Percentiles rank a stretch among this genome's conserved stretches.
Evolutionary conservation across 1,284 basidiomycete species (phyloP).

Genomic region (Schizophyllum amplum): DNA sequence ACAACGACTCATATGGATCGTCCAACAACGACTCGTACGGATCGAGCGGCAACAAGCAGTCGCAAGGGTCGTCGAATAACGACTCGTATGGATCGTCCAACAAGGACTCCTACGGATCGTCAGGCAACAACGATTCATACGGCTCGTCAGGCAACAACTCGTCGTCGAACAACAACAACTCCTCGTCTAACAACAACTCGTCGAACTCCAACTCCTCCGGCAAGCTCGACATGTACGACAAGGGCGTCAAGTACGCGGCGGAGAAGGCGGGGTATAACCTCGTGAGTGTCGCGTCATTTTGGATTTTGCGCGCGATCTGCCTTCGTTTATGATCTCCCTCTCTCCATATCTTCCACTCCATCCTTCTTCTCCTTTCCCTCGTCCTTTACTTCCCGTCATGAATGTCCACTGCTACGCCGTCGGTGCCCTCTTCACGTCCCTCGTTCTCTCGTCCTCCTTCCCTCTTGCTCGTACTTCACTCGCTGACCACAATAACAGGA

Average conservation of each 20-base stretch:
- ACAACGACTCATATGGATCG: conserved; percentile 13
- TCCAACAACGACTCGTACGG: conserved; percentile 17
- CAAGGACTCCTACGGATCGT: conserved; percentile 17
- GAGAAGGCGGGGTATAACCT: conserved; percentile 37
- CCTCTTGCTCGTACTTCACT: no score
- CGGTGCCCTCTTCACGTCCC: no score
- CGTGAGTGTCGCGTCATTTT: conserved; percentile 24
- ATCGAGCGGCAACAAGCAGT: conserved; percentile 7
- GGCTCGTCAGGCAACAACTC: conserved; percentile 9
- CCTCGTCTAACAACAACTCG: conserved; percentile 10
- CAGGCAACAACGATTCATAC: conserved; percentile 14
- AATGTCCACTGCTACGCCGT: no score
- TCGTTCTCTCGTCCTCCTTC: no score
- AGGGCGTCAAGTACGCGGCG: conserved; percentile 33
- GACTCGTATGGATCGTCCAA: conserved; percentile 14
- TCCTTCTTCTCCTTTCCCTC: conserved; percentile 9
- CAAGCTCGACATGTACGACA: conserved; percentile 27
- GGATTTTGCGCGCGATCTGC: not conserved
- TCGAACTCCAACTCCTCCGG: conserved; percentile 4
- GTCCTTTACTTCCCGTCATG: no score
- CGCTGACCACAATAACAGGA: not conserved
- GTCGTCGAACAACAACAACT: conserved; percentile 12
- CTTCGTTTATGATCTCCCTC: no score
- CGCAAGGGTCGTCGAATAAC: conserved; percentile 6
- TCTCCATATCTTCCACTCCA: conserved; percentile 9